Percentiles rank a stretch among this genome's conserved stretches.
Evolutionary conservation across 805 yeast genomes (phyloP).

Genomic region (Lachancea thermotolerans): DNA sequence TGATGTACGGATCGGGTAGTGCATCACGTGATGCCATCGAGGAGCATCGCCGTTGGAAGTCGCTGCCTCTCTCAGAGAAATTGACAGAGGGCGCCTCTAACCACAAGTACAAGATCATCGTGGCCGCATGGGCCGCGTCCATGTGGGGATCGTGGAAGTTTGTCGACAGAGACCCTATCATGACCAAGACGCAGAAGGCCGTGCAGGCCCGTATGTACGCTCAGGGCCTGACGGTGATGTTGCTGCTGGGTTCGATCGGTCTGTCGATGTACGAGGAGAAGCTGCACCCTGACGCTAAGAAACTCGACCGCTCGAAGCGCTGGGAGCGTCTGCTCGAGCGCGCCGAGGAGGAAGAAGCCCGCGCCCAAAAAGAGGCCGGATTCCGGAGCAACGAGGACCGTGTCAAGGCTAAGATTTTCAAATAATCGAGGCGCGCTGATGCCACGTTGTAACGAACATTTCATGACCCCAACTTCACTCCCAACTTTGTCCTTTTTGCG

Average conservation of each 20-base stretch:
- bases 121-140: conserved; percentile 74
- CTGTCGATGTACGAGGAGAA: conserved; percentile 59
- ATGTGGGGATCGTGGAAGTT: conserved; percentile 71
- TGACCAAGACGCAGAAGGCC: conserved; percentile 72
- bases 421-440: conserved; percentile 10
- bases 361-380: conserved; percentile 17
- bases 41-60: conserved; percentile 46
- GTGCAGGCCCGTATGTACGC: conserved; percentile 91
- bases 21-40: conserved; percentile 36
- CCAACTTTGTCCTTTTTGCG: too few species aligned
- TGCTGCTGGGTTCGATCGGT: conserved; percentile 63
- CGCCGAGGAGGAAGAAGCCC: conserved; percentile 35
- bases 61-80: conserved; percentile 44
- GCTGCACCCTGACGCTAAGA: conserved; percentile 37
- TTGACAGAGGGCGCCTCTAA: conserved; percentile 41
- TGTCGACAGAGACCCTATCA: conserved; percentile 65
- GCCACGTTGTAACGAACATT: conserved; percentile 13
- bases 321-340: conserved; percentile 45
- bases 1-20: conserved; percentile 45
- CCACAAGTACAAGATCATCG: conserved; percentile 60
- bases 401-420: conserved; percentile 33
- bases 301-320: conserved; percentile 32
- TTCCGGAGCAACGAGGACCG: conserved; percentile 31
- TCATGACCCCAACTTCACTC: conserved; percentile 19
- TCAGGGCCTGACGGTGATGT: conserved; percentile 68